Conservation (phyloP, 257 asterid species). For the Knoxia roxburghii region DNA sequence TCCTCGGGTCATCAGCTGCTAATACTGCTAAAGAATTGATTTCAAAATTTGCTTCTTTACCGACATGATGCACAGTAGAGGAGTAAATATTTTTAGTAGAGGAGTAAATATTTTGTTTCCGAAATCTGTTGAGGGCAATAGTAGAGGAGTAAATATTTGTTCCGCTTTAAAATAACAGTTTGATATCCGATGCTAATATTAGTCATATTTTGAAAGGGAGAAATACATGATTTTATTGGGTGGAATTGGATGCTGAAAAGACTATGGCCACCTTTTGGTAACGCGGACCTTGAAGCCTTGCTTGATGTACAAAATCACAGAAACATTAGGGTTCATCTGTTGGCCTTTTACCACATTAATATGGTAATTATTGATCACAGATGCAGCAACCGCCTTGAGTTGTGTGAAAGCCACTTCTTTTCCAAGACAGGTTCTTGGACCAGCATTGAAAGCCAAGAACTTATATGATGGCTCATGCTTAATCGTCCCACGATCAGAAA, state of each 20-base stretch:
- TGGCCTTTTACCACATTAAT: constrained; percentile 42
- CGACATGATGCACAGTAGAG: too few species aligned
- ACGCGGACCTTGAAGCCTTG: constrained; percentile 53
- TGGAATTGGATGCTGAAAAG: background rate
- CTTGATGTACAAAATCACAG: constrained; percentile 52
- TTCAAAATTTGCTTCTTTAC: too few species aligned
- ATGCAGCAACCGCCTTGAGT: constrained; percentile 51
- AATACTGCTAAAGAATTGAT: too few species aligned
- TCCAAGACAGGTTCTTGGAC: constrained; percentile 70
- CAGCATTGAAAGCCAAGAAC: constrained; percentile 71
- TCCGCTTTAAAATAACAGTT: too few species aligned
- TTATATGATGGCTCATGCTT: constrained; percentile 68
- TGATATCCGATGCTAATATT: too few species aligned
- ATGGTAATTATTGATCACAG: constrained; percentile 40
- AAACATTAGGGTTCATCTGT: constrained; percentile 39
- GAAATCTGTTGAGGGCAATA: too few species aligned
- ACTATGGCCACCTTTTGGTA: constrained; percentile 33
- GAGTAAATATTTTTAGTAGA: too few species aligned
- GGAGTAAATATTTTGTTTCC: too few species aligned
- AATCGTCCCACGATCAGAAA: constrained; percentile 47
- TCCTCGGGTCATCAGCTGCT: too few species aligned
- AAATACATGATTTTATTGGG: too few species aligned
- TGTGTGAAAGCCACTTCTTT: constrained; percentile 59
- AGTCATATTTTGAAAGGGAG: too few species aligned
- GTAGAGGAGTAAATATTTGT: too few species aligned